phyloP scores from a whole-genome alignment of 306 rosid species.

The Rubus parviflorus region DNA sequence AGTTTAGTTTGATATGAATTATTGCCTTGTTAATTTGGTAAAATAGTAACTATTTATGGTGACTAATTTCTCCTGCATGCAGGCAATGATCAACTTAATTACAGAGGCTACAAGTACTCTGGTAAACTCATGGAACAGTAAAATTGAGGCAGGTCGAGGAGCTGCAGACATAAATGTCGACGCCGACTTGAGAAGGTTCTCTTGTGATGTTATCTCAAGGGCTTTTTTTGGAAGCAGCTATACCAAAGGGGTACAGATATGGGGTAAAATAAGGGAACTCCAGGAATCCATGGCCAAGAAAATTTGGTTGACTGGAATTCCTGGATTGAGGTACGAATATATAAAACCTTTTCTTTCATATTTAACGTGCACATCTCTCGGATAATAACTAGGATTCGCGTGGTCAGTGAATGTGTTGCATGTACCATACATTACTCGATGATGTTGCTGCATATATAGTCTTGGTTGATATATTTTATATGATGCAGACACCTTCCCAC shows the following conservation, averaged over 20 bases:
- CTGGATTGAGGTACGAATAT: slow-evolving; percentile 15
- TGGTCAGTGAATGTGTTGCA: neutral
- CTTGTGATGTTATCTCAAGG: slow-evolving; percentile 28
- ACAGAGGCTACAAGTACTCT: slow-evolving; percentile 3
- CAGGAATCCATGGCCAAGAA: slow-evolving; percentile 23
- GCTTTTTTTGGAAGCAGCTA: slow-evolving; percentile 25
- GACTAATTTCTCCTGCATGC: neutral
- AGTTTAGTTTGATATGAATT: too few species aligned
- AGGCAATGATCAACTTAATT: slow-evolving; percentile 16
- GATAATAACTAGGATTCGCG: too few species aligned
- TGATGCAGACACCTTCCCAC: slow-evolving; percentile 42
- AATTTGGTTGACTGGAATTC: neutral
- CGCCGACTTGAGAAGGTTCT: slow-evolving; percentile 1
- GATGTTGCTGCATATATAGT: too few species aligned
- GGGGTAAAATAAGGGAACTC: slow-evolving; percentile 3
- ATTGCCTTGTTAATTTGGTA: neutral
- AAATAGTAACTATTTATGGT: neutral
- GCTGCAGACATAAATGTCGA: slow-evolving; percentile 10
- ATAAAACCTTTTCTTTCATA: too few species aligned
- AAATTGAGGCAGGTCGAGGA: neutral
- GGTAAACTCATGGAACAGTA: neutral
- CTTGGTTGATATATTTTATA: too few species aligned
- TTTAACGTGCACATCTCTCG: too few species aligned
- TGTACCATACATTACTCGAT: neutral
- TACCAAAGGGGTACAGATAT: slow-evolving; percentile 13